These are phyloP conservation scores for Pilasporangium apinafurcum DNA, from an alignment of 352 stramenopile genomes.

Conservation along the genomic window DNA sequence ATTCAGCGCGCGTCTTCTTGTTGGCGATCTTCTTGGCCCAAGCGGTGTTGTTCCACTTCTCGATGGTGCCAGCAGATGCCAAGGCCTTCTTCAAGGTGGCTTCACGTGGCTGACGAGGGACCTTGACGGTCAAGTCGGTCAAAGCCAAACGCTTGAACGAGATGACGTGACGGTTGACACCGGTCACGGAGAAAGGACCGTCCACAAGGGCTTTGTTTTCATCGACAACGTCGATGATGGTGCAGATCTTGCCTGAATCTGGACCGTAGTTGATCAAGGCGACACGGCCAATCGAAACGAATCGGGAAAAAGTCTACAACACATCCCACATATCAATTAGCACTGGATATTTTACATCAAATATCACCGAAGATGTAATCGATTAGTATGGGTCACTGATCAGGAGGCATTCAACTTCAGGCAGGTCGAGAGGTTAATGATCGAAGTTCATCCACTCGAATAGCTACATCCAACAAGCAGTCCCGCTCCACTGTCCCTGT, in stretches of 20 bases:
- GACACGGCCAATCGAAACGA: constrained; percentile 99
- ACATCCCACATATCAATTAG: constrained; percentile 1
- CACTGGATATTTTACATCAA: too few relatives aligned
- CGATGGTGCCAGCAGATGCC: constrained; percentile 79
- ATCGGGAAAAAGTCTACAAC: constrained; percentile 95
- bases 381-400: too few relatives aligned
- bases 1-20: constrained; percentile 93
- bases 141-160: constrained; percentile 96
- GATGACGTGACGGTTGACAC: constrained; percentile 98
- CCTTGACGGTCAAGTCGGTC: constrained; percentile 95
- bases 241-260: constrained; percentile 96
- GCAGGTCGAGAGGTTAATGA: too few relatives aligned
- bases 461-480: too few relatives aligned
- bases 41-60: constrained; percentile 93
- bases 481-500: neutral
- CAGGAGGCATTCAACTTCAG: too few relatives aligned
- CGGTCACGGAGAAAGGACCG: constrained; percentile 92
- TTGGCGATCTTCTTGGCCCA: constrained; percentile 98
- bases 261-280: constrained; percentile 99
- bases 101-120: constrained; percentile 92
- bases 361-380: too few relatives aligned
- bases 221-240: constrained; percentile 99
- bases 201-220: constrained; percentile 99
- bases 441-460: too few relatives aligned
- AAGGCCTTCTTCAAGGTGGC: constrained; percentile 94